These are phyloP conservation scores for Pecoramyces ruminantium DNA, from an alignment of 192 early-diverging fungal genomes.

Conservation along the genomic window DNA sequence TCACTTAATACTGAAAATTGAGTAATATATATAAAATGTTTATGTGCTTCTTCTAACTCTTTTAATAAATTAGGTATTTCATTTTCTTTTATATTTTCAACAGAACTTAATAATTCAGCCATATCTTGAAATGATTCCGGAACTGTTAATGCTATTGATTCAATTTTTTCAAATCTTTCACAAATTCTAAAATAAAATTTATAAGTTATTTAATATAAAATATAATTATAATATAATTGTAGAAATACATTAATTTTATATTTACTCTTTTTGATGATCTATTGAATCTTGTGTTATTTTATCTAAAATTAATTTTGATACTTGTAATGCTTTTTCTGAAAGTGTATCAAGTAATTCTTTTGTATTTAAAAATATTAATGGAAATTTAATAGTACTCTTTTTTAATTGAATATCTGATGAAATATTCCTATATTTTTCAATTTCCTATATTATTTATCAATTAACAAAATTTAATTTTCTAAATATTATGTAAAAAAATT, in stretches of 20 bases:
- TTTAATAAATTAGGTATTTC: conserved; percentile 25
- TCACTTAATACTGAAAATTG: conserved; percentile 30
- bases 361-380: conserved; percentile 27
- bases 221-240: background rate
- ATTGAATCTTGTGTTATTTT: conserved; percentile 27
- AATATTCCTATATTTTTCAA: conserved; percentile 24
- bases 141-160: conserved; percentile 20
- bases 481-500: no score
- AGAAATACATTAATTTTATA: conserved; percentile 2
- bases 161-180: conserved; percentile 27
- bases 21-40: conserved; percentile 28
- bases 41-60: conserved; percentile 29
- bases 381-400: conserved; percentile 20
- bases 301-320: conserved; percentile 19
- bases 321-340: conserved; percentile 15
- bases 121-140: conserved; percentile 48
- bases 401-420: conserved; percentile 16
- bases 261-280: conserved; percentile 25
- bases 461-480: no score
- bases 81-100: conserved; percentile 19
- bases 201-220: background rate
- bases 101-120: conserved; percentile 43
- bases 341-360: conserved; percentile 31
- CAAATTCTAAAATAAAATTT: conserved; percentile 19
- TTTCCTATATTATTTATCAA: conserved; percentile 17